Base-by-base conservation (phyloP, 257 asterid species). In the Rauvolfia tetraphylla region DNA sequence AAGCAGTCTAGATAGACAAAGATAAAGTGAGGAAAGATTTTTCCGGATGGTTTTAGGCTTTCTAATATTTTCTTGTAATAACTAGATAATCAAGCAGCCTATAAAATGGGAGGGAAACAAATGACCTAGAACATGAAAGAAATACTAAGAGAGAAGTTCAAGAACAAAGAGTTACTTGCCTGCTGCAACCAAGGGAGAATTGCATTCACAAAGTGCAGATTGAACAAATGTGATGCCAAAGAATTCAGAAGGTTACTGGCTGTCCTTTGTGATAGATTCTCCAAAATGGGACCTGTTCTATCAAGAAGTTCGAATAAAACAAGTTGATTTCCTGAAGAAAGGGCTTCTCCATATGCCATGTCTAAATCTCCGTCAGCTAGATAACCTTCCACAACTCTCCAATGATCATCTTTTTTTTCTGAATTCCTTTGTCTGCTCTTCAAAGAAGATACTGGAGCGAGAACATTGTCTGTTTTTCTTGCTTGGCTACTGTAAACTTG, bases 141-240 rank as follows among this genome's bases (percentile, higher is more conserved):
- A 73, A 63, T 1, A 46, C 71, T 56, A 51, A n/a, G 79, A 42
- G 41, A 17, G 65, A 46, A 23, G 27, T 36, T 39, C 8, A 22
- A 38, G 8, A 38, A 53, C 25, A 29, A 81, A 38, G 69, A 73
- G 71, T 46, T 63, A 87, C 92, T 85, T 88, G 81, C 98, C 98
- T 94, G 97, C 81, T 91, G 95, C 82, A 94, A 76, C 98, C 98
- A 94, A 75, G 98, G 98, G 74, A 92, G 84, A 33, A 92, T 88
- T 41, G 88, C 86, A 80, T 82, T 88, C 84, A 86, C 84, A 76
- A 86, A 94, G 82, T 93, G 88, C 85, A 90, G 95, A 74, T 89
- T 96, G 79, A 82, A 81, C 75, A 92, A 85, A 84, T 84, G 88
- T 61, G 84, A 78, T 57, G 93, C 92, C 82, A 94, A 82, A 67